These are phyloP conservation scores for Maudiozyma turicensis DNA, from an alignment of 805 yeast species.

Conservation along the genomic window DNA sequence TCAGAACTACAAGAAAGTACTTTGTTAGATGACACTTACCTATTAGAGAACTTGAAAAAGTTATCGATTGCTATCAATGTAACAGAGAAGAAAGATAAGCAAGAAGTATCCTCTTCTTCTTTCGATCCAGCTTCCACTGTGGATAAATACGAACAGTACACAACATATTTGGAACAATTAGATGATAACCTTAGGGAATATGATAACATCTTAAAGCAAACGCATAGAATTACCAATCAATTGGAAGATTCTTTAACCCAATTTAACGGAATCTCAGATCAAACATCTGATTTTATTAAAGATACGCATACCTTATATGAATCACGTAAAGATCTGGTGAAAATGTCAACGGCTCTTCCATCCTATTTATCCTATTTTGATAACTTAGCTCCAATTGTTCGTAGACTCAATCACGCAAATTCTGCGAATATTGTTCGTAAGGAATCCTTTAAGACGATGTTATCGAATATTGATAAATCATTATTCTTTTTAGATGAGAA, in stretches of 20 bases:
- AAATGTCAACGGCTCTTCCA: conserved; percentile 48
- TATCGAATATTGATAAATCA: conserved; percentile 57
- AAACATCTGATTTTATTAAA: conserved; percentile 31
- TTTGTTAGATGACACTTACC: conserved; percentile 22
- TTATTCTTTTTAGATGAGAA: conserved; percentile 48
- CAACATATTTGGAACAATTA: conserved; percentile 14
- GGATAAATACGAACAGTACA: conserved; percentile 12
- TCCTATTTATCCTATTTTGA: conserved; percentile 56
- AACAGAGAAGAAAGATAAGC: not conserved
- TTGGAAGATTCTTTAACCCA: conserved; percentile 24
- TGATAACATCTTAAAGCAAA: conserved; percentile 32
- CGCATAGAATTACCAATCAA: conserved; percentile 27
- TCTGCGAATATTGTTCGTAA: conserved; percentile 50
- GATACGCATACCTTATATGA: conserved; percentile 39
- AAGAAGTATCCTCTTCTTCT: not conserved
- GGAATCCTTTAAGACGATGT: conserved; percentile 43
- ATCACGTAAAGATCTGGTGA: conserved; percentile 39
- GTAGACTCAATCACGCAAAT: conserved; percentile 59
- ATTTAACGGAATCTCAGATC: conserved; percentile 25
- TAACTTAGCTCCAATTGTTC: conserved; percentile 58
- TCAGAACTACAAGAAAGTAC: conserved; percentile 10
- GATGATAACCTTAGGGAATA: conserved; percentile 32
- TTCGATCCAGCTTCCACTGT: not conserved
- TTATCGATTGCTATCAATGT: conserved; percentile 8
- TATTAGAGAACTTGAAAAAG: conserved; percentile 16